Base-by-base conservation (phyloP, 2,329 filamentous ascomycete species). In the Dothideomycetes sp. region DNA sequence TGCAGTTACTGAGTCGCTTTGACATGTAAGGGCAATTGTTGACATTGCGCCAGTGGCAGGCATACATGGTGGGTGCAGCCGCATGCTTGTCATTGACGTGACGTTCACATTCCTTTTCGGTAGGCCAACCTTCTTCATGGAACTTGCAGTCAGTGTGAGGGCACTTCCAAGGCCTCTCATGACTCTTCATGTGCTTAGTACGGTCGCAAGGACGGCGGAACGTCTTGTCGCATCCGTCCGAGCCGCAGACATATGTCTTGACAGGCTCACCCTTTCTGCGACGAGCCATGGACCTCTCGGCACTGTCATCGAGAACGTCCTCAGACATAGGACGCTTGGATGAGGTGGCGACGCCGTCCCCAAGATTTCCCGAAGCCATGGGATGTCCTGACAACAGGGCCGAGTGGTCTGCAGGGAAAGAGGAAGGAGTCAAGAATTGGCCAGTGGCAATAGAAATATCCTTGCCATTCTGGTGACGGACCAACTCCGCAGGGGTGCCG, bases 71-170 rank as follows among this genome's bases (percentile, higher is more conserved):
- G 4, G 91, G 88, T 23, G 79, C 72, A 39, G 75, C 66, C 13
- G 84, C 88, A 67, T 98, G 91, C 68, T 93, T 94, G 69, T 98
- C 91, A 61, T 95, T 95, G 63, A 86, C 76, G 62, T 98, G 91
- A 39, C 91, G 84, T 53, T 94, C 88, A 64, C 88, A 84, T 66
- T 96, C 91, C 67, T 98, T 96, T 65, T 96, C 88, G 0, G 91
- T 96, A 4, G 91, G 89, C 84, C 89, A 96, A 35, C 91, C 91
- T 53, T 84, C 78, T 23, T 82, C 75, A 60, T 84, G 78, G 63
- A 94, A 96, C 60, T 93, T 94, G 82, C 91, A 96, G 32, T 76
- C 79, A 28, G 74, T 57, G 16, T 84, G 70, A 5, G 79, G 74
- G 63, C 91, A 98, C 69, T 98, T 98, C 83, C 84, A 95, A 8